A percentile compares a stretch with the other conserved stretches of the same genome.
These are phyloP conservation scores for Pyrrhoderma noxium DNA, from an alignment of 1,284 basidiomycete genomes.

Conservation along the genomic window DNA sequence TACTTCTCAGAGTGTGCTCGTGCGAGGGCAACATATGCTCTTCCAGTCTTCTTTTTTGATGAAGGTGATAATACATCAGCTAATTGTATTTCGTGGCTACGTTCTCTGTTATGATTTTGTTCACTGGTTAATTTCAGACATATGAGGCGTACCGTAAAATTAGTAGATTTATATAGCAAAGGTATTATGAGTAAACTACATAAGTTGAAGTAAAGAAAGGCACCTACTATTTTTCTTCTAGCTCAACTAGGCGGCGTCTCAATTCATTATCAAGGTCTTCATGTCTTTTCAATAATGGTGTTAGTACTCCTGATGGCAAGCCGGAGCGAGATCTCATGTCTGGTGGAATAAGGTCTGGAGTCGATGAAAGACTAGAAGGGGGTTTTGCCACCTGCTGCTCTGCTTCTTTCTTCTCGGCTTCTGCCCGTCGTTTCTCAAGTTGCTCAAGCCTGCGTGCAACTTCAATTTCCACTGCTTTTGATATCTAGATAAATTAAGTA, in stretches of 20 bases:
- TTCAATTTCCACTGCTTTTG: slow-evolving; percentile 63
- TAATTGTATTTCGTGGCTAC: slow-evolving; percentile 47
- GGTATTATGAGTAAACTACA: too few species aligned
- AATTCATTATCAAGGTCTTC: slow-evolving; percentile 61
- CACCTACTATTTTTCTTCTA: slow-evolving; percentile 65
- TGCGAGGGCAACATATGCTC: slow-evolving; percentile 68
- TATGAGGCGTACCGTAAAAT: too few species aligned
- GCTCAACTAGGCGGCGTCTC: slow-evolving; percentile 50
- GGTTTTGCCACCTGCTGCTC: slow-evolving; percentile 18
- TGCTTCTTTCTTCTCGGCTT: slow-evolving; percentile 25
- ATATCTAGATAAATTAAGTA: slow-evolving; percentile 40
- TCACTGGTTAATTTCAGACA: slow-evolving; percentile 34
- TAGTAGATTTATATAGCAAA: too few species aligned
- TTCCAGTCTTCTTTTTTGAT: slow-evolving; percentile 67
- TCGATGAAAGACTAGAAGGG: slow-evolving; percentile 14
- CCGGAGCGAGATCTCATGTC: slow-evolving; percentile 12
- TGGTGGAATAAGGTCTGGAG: slow-evolving; percentile 9
- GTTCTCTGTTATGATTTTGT: slow-evolving; percentile 29
- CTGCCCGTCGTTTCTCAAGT: slow-evolving; percentile 40
- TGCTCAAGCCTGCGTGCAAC: slow-evolving; percentile 60
- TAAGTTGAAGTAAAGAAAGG: slow-evolving; percentile 1
- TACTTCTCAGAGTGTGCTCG: slow-evolving; percentile 72
- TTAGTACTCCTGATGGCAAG: slow-evolving; percentile 51
- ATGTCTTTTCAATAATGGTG: slow-evolving; percentile 53
- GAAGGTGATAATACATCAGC: slow-evolving; percentile 58